phyloP scores from a whole-genome alignment of 352 stramenopile species.

The Phytophthora chlamydospora region DNA sequence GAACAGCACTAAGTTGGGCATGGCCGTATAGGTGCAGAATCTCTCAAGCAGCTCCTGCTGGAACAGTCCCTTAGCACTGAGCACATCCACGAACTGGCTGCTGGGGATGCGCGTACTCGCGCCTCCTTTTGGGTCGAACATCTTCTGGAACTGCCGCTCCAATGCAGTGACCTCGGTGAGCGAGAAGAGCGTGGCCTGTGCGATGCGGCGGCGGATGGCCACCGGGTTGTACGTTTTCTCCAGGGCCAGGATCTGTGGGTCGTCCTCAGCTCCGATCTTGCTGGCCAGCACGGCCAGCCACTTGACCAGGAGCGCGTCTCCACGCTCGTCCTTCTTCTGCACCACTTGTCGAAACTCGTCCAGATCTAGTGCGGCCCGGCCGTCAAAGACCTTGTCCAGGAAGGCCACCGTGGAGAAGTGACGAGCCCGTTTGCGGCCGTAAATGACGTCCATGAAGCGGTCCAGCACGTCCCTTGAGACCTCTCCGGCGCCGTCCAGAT shows the following conservation, averaged over 20 bases:
- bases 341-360: conserved; percentile 70
- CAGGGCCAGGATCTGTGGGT: conserved; percentile 70
- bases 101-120: conserved; percentile 69
- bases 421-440: conserved; percentile 61
- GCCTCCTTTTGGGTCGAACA: conserved; percentile 78
- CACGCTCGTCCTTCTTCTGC: conserved; percentile 54
- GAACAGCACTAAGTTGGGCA: conserved; percentile 70
- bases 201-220: conserved; percentile 79
- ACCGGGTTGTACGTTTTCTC: conserved; percentile 85
- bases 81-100: conserved; percentile 60
- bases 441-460: conserved; percentile 88
- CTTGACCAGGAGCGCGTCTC: conserved; percentile 61
- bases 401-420: conserved; percentile 52
- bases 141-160: conserved; percentile 80
- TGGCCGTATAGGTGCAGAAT: conserved; percentile 47
- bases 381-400: conserved; percentile 65
- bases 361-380: conserved; percentile 46
- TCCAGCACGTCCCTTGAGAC: conserved; percentile 76
- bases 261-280: conserved; percentile 74
- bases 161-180: conserved; percentile 73
- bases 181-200: conserved; percentile 72
- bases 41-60: conserved; percentile 48
- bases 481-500: conserved; percentile 66
- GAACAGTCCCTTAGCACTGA: conserved; percentile 53
- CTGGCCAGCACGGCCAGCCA: conserved; percentile 71